Evolutionary conservation across 768 basidiomycete genomes (phyloP), one percentile per base, ranked within the genome.

Genomic region (Cubamyces sp.): DNA sequence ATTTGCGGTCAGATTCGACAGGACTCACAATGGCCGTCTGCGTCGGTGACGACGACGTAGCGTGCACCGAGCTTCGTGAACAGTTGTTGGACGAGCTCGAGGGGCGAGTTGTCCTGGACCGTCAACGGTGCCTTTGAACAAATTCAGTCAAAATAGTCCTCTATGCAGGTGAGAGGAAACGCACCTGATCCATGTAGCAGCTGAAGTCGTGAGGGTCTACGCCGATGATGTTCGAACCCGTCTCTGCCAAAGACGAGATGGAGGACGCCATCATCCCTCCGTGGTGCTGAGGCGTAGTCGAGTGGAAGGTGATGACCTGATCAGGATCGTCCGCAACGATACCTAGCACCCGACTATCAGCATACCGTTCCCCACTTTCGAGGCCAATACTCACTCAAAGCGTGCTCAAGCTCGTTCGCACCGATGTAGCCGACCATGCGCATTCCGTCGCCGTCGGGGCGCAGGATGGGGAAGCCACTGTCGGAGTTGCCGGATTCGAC

Each of bases 41-140:
- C 76, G 71, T 97, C 92, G 1, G 85, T 88, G 6, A 97, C 86
- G 26, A 98, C 80, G 21, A 98, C 85, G 69, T 96, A 95, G 66
- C 93, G 84, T 12, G 94, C 92, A 0, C 97, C 97, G 19, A 98
- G 84, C 74, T 98, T 98, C 61, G 87, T 88, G 69, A 98, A 98
- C 71, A 96, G 85, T 71, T 93, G 93, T 70, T 98, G 96, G 0
- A 98, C 82, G 51, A 98, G 83, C 74, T 97, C 93, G 72, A 98
- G 80, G 0, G 97, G 93, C 1, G 93, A 89, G 68, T 95, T 88
- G 0, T 84, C 85, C 60, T 87, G 87, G 41, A 98, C 84, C 0
- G 88, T 91, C 58, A 98, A 78, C 0, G 97, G 97, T 1, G 96
- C 94, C 90, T 94, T 52, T 3, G 30, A 3, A 43, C 40, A 51